Evolutionary conservation across 495 filamentous ascomycete genomes (phyloP), one percentile per base, ranked within the genome.

Genomic region (Umbilicaria muhlenbergii): DNA sequence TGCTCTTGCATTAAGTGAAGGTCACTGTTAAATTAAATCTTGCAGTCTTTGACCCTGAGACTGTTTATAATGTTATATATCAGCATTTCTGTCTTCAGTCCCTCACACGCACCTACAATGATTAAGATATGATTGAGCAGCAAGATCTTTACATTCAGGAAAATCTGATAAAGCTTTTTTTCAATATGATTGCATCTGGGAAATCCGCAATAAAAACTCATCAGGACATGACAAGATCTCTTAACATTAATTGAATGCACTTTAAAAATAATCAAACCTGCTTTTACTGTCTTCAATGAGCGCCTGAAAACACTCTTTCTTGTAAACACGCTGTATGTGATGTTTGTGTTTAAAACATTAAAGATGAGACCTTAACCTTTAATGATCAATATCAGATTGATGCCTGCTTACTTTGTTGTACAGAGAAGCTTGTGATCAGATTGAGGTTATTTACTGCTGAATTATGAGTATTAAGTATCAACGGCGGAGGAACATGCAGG

Each of bases 191-290:
- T 12, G 17, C 33, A 24, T 33, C n/a, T 11, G 8, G 15, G 3
- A 10, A n/a, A 3, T 31, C 4, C 3, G 13, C 16, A 3, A 2
- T 18, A 4, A 32, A 8, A 5, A 16, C 33, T 7, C n/a, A 24
- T 19, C 16, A n/a, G 4, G 10, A 8, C 13, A 18, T 32, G 15
- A n/a, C 17, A 7, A n/a, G 8, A 10, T 32, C 14, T 16, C 17
- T 18, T 19, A 3, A 36, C 4, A 34, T 39, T 0, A 18, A 10
- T 2, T 45, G 43, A 35, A 10, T 12, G 7, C 18, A 14, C 11
- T 16, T 45, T 11, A 18, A 47, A 13, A 47, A 31, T 32, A 41
- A 42, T 15, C 28, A 36, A 11, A 47, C 45, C 13, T 42, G 39
- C 18, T 33, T 47, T 33, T 21, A 16, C 7, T 47, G 45, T 19